Base-by-base conservation (phyloP, 2,329 filamentous ascomycete genomes). In the Pyrenochaeta sp. region DNA sequence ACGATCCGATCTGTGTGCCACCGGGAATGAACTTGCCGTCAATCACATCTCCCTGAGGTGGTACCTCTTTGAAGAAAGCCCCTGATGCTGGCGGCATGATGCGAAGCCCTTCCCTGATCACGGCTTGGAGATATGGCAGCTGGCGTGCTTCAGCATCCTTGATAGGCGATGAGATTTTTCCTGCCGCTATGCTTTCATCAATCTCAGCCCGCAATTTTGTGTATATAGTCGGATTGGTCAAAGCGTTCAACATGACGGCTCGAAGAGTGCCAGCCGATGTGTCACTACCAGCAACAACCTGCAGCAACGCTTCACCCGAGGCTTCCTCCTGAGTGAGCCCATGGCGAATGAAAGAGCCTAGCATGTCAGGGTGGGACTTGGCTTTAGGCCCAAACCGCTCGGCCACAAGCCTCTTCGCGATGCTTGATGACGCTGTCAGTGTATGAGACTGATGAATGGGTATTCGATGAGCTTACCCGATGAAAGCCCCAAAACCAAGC, bases 221-320 rank as follows among this genome's bases (percentile, higher is more conserved):
- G 52, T 82, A 78, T 0, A 83, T 77, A 0, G 68, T 70, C 0
- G 83, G 81, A 13, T 78, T 82, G 8, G 81, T 83, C 7, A 82
- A 76, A 42, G 87, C 67, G 64, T 83, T 77, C 13, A 86, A 77
- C 52, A 87, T 66, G 0, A 80, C 83, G 25, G 80, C 76, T 8
- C 85, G 82, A 15, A 88, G 78, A 0, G 79, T 79, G 0, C 83
- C 83, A 1, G 85, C 84, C 0, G 84, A 84, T 0, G 84, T 86
- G 55, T 87, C 85, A 0, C 82, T 84, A 7, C 85, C 86, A 4
- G 84, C 85, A n/a, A 84, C 76, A 37, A 82, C 79, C 47, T 82
- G 79, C 1, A 79, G 74, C 4, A 82, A 60, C 0, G 77, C 79
- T 58, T 82, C 80, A 15, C 75, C 77, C 36, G 81, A 78, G 19